Percentiles rank a stretch among this genome's conserved stretches.
Evolutionary conservation across 2,329 filamentous ascomycete genomes (phyloP).

Genomic region (Colletotrichum viniferum): DNA sequence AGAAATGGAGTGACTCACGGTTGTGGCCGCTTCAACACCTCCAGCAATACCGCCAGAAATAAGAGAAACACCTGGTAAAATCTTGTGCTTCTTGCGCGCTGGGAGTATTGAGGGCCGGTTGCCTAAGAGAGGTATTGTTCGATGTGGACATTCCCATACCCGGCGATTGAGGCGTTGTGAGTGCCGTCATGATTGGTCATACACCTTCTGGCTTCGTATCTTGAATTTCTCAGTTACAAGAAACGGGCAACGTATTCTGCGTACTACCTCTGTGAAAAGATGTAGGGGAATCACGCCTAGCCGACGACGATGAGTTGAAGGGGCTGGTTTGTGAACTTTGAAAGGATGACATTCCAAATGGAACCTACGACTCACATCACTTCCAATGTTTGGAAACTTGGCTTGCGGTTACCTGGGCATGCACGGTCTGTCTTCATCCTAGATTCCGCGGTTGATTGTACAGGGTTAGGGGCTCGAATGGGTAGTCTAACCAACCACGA

Average conservation of each 20-base stretch:
- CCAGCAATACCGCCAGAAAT: conserved; percentile 56
- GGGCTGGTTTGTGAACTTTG: not conserved
- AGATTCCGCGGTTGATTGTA: not conserved
- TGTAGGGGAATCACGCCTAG: not conserved
- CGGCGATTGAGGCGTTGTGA: not conserved
- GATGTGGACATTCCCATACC: not conserved
- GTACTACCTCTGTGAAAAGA: not conserved
- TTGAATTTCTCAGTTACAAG: not conserved
- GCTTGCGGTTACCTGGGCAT: not conserved
- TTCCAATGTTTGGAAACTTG: not conserved
- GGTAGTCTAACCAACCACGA: not conserved
- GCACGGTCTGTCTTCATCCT: not conserved
- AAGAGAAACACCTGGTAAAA: conserved; percentile 48
- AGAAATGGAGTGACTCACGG: conserved; percentile 32
- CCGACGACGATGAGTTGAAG: not conserved
- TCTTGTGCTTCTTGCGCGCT: conserved; percentile 23
- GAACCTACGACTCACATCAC: not conserved
- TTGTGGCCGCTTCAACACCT: conserved; percentile 55
- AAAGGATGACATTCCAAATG: not conserved
- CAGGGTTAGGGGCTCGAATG: not conserved
- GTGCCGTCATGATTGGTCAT: not conserved
- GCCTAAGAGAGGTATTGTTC: not conserved
- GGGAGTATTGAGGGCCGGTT: not conserved
- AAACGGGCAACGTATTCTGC: not conserved
- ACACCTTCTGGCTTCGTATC: not conserved